Evolutionary conservation across 495 filamentous ascomycete species (phyloP), one percentile per base, ranked within the genome.

Genomic region (Penicillium longicatenatum): DNA sequence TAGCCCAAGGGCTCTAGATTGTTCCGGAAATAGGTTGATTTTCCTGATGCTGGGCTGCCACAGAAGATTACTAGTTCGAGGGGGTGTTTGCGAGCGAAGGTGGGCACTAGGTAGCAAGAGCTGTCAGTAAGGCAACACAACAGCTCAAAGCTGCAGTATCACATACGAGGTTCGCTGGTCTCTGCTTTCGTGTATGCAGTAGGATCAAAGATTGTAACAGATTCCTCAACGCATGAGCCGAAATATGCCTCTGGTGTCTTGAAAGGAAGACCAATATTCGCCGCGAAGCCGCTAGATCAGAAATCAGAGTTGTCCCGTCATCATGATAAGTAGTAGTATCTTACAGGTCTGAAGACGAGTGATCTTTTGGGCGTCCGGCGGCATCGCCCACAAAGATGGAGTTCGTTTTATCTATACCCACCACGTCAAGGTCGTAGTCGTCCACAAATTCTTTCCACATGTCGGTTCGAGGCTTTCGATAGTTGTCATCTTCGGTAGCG

Each of bases 321-420:
- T 20, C 17, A 19, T 9, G 30, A 17, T 12, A 10, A 10, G 33
- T 12, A 12, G 35, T 11, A 6, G 22, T 11, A 42, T 33, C 62
- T 64, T 70, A 88, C 86, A 91, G 81, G 73, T 97, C 94, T 22
- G 84, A 89, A 66, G 88, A 90, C 22, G 92, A 92, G 68, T 87
- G 84, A 70, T 91, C 88, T 14, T 79, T 80, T 14, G 79, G 73
- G 16, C 71, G 66, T 16, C 88, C 88, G 47, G 84, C 94, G 20
- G 94, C 93, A 77, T 99, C 94, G 9, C 94, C 94, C 10, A 98
- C 87, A 69, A 96, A 96, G 54, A 96, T 78, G 7, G 89, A 93
- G 7, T 79, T 70, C 16, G 81, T 69, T 8, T 88, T 70, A 68
- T 95, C 86, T 22, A 93, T 73, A 8, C 86, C 85, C 1, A 70